Conservation (phyloP, 495 filamentous ascomycete genomes). For the Tuber calosporum region DNA sequence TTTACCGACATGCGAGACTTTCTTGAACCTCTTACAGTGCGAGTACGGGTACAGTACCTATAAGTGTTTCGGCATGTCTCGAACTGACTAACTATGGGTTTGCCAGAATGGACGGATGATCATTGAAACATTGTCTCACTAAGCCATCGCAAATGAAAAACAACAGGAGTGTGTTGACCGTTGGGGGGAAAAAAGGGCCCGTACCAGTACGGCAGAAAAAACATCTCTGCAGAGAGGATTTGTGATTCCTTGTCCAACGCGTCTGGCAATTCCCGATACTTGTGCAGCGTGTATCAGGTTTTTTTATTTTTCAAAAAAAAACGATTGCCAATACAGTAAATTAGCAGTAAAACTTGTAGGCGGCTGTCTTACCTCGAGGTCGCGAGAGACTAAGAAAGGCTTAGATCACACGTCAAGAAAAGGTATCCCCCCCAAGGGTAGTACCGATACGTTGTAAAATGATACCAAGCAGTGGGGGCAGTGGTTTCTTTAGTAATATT, state of each 20-base stretch:
- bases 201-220: background rate
- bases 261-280: background rate
- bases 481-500: background rate
- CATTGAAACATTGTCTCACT: background rate
- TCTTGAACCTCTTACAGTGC: background rate
- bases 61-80: background rate
- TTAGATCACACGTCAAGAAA: background rate
- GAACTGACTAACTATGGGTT: background rate
- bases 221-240: background rate
- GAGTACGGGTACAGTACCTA: too few relatives aligned
- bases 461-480: background rate
- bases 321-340: background rate
- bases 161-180: background rate
- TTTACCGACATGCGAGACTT: slow-evolving; percentile 1
- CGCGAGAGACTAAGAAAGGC: background rate
- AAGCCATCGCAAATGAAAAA: background rate
- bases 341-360: background rate
- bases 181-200: background rate
- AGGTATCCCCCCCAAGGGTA: too few relatives aligned
- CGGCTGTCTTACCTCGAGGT: background rate
- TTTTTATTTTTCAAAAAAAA: background rate
- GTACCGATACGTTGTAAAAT: background rate
- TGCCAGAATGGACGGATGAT: background rate
- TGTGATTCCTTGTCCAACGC: background rate
- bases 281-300: background rate